Evolutionary conservation across 1,139 yeast species (phyloP), one percentile per base, ranked within the genome.

Genomic region (Zygoascus meyerae): DNA sequence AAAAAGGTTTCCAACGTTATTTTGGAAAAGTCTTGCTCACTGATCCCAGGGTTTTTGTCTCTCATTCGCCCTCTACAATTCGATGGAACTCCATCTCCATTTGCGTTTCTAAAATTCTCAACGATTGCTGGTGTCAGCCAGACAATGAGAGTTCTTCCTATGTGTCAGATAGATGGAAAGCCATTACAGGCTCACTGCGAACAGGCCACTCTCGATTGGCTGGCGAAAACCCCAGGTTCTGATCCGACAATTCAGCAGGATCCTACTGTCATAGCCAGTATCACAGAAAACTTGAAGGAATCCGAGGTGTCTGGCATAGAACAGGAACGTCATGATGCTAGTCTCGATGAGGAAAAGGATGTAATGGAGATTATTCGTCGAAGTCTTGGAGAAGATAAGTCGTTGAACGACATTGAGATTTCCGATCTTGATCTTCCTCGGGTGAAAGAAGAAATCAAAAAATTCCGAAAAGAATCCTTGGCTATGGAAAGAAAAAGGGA

Each of bases 391-490:
- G 48, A 43, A 32, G 48, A 46, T 30, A 42, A 40, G 32, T 28
- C 50, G 17, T 29, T 47, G 29, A 18, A 29, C 16, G 49, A 36
- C 14, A 37, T 35, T 15, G 46, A 40, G 3, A 33, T 47, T 14
- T 42, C 45, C 21, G 52, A 55, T 6, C 64, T 60, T 18, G 65
- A 63, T 33, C 52, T 62, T 4, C 63, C 55, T 5, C 51, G 52
- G 16, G 52, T 64, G 21, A 54, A 57, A 33, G 51, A 53, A 31
- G 70, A 66, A 38, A 65, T 66, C 39, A 55, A 57, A 17, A 52
- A 58, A 34, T 66, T 66, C 50, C 47, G 70, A 47, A 56, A 63
- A 32, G 62, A 62, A 17, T 57, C 68, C 1, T 49, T 59, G 47
- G 56, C 45, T 44, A 50, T 47, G 36, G 63, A 55, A 48, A 54